Conservation (phyloP, 495 filamentous ascomycete genomes). For the Penicilliopsis zonata region DNA sequence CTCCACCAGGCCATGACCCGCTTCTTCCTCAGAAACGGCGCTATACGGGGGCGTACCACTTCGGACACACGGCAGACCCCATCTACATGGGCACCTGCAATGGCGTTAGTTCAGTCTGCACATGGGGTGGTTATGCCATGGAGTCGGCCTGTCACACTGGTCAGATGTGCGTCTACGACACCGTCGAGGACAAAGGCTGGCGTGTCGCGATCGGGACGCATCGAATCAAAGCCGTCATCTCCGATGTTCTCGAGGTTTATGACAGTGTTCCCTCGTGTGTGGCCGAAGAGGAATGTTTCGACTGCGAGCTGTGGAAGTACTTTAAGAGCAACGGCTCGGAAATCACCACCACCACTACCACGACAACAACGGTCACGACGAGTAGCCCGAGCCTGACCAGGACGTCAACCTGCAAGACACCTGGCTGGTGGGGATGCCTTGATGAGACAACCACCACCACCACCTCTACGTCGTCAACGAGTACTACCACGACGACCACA, state of each 20-base stretch:
- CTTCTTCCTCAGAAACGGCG: conserved; percentile 54
- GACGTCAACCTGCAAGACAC: conserved; percentile 79
- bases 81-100: conserved; percentile 92
- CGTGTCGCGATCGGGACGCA: conserved; percentile 76
- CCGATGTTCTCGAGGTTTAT: conserved; percentile 73
- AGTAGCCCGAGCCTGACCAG: conserved; percentile 14
- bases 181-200: conserved; percentile 82
- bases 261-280: conserved; percentile 67
- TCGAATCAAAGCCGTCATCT: conserved; percentile 72
- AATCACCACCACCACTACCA: conserved; percentile 49
- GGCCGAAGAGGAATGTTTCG: conserved; percentile 62
- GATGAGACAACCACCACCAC: conserved; percentile 41
- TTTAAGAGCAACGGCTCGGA: conserved; percentile 81
- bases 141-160: conserved; percentile 88
- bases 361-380: conserved; percentile 44
- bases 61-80: conserved; percentile 92
- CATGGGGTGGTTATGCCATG: conserved; percentile 87
- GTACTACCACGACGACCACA: conserved; percentile 46
- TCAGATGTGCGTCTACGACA: conserved; percentile 79
- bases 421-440: conserved; percentile 54
- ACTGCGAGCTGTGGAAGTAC: conserved; percentile 91
- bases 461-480: conserved; percentile 41
- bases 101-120: conserved; percentile 73
- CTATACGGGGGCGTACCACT: conserved; percentile 76
- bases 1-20: conserved; percentile 65